Evolutionary conservation across 345 rosid species (phyloP), one percentile per base, ranked within the genome.

Genomic region (Dipteronia dyeriana): DNA sequence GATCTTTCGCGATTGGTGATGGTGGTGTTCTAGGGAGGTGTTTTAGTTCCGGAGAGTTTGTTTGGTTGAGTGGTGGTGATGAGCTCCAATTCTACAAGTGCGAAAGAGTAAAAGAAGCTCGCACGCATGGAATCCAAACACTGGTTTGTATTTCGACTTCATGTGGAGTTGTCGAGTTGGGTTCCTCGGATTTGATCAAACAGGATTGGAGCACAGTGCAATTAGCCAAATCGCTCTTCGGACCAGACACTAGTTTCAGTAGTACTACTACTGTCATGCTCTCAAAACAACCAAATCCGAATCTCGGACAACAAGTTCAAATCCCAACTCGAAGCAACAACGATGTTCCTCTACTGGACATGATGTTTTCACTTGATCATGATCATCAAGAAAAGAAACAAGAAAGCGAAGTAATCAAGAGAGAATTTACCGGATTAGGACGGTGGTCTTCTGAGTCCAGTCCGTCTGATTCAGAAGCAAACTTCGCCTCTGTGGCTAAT

Each of bases 141-240:
- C 53, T 90, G 9, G 86, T 82, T 6, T 87, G 87, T 16, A 71
- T 90, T 54, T 41, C 92, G 3, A 86, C 86, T 20, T 45, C 86
- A 16, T 38, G 61, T 7, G 92, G 92, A 17, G 90, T 90, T 25
- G 80, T 90, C 20, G 94, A 90, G 76, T 66, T 90, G 69, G 94
- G 94, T 1, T 88, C 92, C 39, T 71, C 79, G 3, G 83, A 84
- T 20, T 3, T 64, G 20, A 83, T 90, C 68, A 38, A 66, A 61
- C 80, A 81, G 53, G 87, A 89, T 29, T 79, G 79, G 85, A 62
- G 62, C 26, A 31, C 85, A 6, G 83, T 87, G 75, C 86, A 86
- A 22, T 45, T 82, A 41, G 81, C 81, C 57, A 85, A 80, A 75
- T 78, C 85, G 1, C 64, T 86, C 22, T 87, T 90, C 54, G 78